phyloP scores from a whole-genome alignment of 2,329 filamentous ascomycete species.

The Aspergillus terreus region DNA sequence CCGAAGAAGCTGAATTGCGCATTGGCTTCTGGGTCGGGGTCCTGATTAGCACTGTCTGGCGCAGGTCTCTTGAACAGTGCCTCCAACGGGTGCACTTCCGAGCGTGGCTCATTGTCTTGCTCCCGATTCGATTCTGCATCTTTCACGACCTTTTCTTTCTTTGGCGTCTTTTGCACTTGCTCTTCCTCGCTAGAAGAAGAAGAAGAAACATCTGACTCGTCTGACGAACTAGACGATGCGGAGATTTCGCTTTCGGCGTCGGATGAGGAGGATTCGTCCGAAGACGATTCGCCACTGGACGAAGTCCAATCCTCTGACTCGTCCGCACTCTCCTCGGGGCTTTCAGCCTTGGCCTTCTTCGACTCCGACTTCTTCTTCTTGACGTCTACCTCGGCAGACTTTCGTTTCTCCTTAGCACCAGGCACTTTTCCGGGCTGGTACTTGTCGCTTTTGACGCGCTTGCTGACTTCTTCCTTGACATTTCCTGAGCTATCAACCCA shows the following conservation, averaged over 20 bases:
- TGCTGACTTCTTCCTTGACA: constrained; percentile 51
- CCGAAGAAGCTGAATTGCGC: constrained; percentile 78
- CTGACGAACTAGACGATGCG: constrained; percentile 21
- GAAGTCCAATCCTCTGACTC: constrained; percentile 35
- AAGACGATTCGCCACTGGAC: constrained; percentile 30
- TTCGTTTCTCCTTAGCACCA: constrained; percentile 29
- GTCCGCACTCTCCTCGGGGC: constrained; percentile 12
- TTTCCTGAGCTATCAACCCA: constrained; percentile 81
- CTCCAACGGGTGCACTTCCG: constrained; percentile 76
- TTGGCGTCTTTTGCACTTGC: constrained; percentile 6
- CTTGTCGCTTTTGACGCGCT: constrained; percentile 26
- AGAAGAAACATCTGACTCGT: constrained; percentile 24
- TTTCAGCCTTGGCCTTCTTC: constrained; percentile 8
- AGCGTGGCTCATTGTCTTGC: constrained; percentile 1
- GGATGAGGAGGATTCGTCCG: constrained; percentile 22
- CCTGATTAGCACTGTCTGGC: constrained; percentile 32
- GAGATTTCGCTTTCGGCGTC: constrained; percentile 23
- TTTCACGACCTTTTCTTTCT: not conserved
- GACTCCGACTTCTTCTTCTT: constrained; percentile 8
- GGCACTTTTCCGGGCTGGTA: constrained; percentile 28
- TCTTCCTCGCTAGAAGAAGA: constrained; percentile 16
- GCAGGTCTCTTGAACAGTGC: constrained; percentile 79
- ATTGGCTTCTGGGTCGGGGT: constrained; percentile 41
- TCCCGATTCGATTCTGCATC: constrained; percentile 3
- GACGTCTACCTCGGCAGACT: constrained; percentile 10